Percentiles rank a stretch among this genome's conserved stretches.
These are phyloP conservation scores for Mucor lusitanicus DNA, from an alignment of 371 early-diverging fungal genomes.

Conservation along the genomic window DNA sequence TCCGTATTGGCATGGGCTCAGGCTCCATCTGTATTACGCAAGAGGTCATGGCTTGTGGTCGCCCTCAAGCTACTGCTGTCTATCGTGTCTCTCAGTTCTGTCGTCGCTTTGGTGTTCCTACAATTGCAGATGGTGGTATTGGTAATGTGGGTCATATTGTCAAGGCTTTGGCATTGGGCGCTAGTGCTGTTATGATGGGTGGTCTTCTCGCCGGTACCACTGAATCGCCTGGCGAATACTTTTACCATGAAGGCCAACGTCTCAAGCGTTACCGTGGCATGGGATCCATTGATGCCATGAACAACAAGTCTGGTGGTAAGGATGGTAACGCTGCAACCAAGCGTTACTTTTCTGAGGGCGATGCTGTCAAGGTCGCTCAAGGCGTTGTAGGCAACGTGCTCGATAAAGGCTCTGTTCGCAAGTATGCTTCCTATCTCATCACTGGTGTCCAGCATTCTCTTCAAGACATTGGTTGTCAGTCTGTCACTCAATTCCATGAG, in stretches of 20 bases:
- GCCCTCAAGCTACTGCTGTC: constrained; percentile 96
- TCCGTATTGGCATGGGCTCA: constrained; percentile 96
- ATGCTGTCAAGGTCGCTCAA: constrained; percentile 98
- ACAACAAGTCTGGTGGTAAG: constrained; percentile 62
- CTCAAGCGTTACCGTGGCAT: constrained; percentile 98
- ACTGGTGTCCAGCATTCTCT: constrained; percentile 95
- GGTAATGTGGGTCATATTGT: constrained; percentile 95
- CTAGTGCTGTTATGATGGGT: constrained; percentile 98
- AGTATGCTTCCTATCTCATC: constrained; percentile 85
- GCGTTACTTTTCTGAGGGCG: constrained; percentile 94
- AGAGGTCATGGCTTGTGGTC: constrained; percentile 97
- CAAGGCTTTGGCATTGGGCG: constrained; percentile 94
- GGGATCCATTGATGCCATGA: constrained; percentile 98
- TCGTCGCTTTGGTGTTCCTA: constrained; percentile 90
- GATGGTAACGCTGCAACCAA: constrained; percentile 80
- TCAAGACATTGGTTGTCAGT: constrained; percentile 91
- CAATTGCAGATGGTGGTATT: constrained; percentile 97
- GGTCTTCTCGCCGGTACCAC: constrained; percentile 93
- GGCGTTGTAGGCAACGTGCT: constrained; percentile 95
- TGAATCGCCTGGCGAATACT: constrained; percentile 97
- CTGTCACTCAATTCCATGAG: constrained; percentile 64
- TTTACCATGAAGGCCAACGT: constrained; percentile 95
- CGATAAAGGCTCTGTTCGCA: constrained; percentile 94
- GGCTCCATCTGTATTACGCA: constrained; percentile 98
- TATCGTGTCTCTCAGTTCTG: constrained; percentile 92